phyloP scores from a whole-genome alignment of 169 alveolate genomes.

The Plasmodium vivax region DNA sequence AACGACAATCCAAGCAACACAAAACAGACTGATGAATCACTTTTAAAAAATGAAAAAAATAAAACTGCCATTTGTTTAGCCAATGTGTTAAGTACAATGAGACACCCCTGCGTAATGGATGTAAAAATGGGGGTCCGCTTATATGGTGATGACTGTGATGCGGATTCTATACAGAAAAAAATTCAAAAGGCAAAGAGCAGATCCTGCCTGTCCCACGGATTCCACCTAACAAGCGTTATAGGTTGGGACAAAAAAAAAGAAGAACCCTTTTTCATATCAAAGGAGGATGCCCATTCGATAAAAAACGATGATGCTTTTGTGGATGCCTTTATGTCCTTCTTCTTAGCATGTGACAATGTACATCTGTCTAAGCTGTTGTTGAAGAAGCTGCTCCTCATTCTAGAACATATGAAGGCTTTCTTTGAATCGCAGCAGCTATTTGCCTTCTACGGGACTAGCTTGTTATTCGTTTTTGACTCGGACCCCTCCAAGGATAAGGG shows the following conservation, averaged over 20 bases:
- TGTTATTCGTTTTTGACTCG: constrained; percentile 81
- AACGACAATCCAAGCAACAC: not conserved
- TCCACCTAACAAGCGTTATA: constrained; percentile 80
- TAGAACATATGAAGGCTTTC: constrained; percentile 67
- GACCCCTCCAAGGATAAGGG: constrained; percentile 38
- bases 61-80: constrained; percentile 77
- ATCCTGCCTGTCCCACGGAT: constrained; percentile 80
- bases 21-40: not conserved
- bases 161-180: constrained; percentile 75
- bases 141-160: constrained; percentile 79
- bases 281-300: constrained; percentile 75
- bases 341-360: constrained; percentile 67
- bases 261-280: constrained; percentile 74
- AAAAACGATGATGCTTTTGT: constrained; percentile 68
- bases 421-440: constrained; percentile 77
- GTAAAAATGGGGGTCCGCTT: constrained; percentile 81
- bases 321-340: constrained; percentile 74
- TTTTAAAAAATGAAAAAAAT: not conserved
- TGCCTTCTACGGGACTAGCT: constrained; percentile 82
- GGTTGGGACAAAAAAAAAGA: constrained; percentile 75
- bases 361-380: constrained; percentile 29
- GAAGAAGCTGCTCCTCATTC: constrained; percentile 57
- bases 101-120: constrained; percentile 83
- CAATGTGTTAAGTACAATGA: constrained; percentile 78
- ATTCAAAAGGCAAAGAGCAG: constrained; percentile 77